Conservation (phyloP, 2,329 filamentous ascomycete genomes). For the Penicillium sp. region DNA sequence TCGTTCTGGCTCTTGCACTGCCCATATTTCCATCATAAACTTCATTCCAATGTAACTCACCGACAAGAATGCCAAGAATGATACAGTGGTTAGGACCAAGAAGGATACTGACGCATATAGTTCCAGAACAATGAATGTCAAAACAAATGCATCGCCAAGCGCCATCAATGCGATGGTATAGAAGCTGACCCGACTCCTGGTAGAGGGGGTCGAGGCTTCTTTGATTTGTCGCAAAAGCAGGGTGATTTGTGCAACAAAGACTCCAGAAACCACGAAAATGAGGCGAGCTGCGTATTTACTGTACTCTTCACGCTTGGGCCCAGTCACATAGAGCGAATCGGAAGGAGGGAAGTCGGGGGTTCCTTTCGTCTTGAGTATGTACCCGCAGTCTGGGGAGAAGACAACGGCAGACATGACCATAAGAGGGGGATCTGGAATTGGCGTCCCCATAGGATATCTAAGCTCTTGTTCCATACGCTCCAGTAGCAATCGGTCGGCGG, state of each 20-base stretch:
- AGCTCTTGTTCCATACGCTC: slow-evolving; percentile 59
- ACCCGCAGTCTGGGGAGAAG: slow-evolving; percentile 68
- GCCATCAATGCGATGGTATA: slow-evolving; percentile 63
- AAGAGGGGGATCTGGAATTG: slow-evolving; percentile 51
- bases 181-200: slow-evolving; percentile 62
- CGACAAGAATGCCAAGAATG: slow-evolving; percentile 60
- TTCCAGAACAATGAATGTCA: slow-evolving; percentile 56
- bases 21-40: slow-evolving; percentile 67
- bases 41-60: slow-evolving; percentile 64
- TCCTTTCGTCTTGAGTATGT: slow-evolving; percentile 61
- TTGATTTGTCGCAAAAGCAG: slow-evolving; percentile 63
- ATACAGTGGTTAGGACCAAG: slow-evolving; percentile 54
- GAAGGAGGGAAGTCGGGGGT: slow-evolving; percentile 54
- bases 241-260: slow-evolving; percentile 54
- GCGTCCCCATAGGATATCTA: slow-evolving; percentile 58
- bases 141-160: slow-evolving; percentile 60
- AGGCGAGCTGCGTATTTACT: slow-evolving; percentile 53
- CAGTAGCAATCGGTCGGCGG: slow-evolving; percentile 40
- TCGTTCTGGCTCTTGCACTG: slow-evolving; percentile 54
- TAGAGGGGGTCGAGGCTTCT: slow-evolving; percentile 64
- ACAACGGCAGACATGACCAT: slow-evolving; percentile 60
- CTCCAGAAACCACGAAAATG: slow-evolving; percentile 52
- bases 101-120: slow-evolving; percentile 57
- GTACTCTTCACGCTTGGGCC: slow-evolving; percentile 59
- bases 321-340: slow-evolving; percentile 53